These are phyloP conservation scores for Venturia aucupariae DNA, from an alignment of 2,329 filamentous ascomycete genomes.

Conservation along the genomic window DNA sequence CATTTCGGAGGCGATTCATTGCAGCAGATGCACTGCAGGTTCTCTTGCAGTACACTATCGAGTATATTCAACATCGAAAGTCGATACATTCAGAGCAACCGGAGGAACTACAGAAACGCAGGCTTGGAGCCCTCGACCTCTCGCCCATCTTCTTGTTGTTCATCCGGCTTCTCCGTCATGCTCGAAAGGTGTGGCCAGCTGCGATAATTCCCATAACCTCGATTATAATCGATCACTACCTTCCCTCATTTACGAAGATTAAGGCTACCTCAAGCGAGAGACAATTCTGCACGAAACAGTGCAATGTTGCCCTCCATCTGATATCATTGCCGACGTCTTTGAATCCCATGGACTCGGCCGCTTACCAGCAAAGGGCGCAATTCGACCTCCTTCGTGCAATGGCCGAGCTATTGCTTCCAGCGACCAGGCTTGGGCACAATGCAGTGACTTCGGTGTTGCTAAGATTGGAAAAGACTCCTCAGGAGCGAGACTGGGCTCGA, in stretches of 20 bases:
- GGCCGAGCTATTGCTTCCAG: slow-evolving; percentile 44
- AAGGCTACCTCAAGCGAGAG: background rate
- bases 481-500: slow-evolving; percentile 48
- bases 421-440: slow-evolving; percentile 50
- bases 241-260: background rate
- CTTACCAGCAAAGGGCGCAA: slow-evolving; percentile 47
- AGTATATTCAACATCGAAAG: background rate
- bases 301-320: slow-evolving; percentile 40
- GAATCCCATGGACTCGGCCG: slow-evolving; percentile 40
- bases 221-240: slow-evolving; percentile 23
- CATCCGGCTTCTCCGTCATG: slow-evolving; percentile 41
- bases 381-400: slow-evolving; percentile 49
- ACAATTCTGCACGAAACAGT: slow-evolving; percentile 23
- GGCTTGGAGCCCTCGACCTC: slow-evolving; percentile 12
- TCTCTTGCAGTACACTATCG: slow-evolving; percentile 24
- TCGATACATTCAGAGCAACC: background rate
- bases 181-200: slow-evolving; percentile 40
- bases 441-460: slow-evolving; percentile 48
- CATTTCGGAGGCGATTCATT: slow-evolving; percentile 37
- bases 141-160: slow-evolving; percentile 30
- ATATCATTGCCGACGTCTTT: slow-evolving; percentile 40
- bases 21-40: slow-evolving; percentile 33
- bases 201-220: slow-evolving; percentile 34
- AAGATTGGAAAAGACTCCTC: slow-evolving; percentile 45
- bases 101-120: background rate